Evolutionary conservation across 2,329 filamentous ascomycete genomes (phyloP), one percentile per base, ranked within the genome.

Genomic region (Fusarium setosum): DNA sequence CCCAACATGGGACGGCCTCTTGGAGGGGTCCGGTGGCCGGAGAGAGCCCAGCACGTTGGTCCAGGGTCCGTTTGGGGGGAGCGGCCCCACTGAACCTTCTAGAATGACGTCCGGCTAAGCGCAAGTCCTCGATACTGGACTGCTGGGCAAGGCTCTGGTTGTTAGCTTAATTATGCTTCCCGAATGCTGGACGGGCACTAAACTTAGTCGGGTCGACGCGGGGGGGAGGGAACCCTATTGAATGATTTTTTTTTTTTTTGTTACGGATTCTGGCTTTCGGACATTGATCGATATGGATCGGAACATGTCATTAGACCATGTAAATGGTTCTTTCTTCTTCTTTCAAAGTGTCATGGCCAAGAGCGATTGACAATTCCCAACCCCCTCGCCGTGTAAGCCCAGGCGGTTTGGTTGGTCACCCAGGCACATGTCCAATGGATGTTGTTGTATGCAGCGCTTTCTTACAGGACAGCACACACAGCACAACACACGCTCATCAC

Each of bases 41-140:
- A 42, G 17, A 31, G n/a, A 29, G 21, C 24, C 58, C 45, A 49
- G 49, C 63, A 47, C 12, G 29, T 24, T 44, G 50, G 50, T 17
- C 56, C 49, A 59, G 58, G 64, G 63, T 52, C 61, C 54, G n/a
- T 51, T 23, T 29, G 26, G 26, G 34, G 21, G 31, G 41, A 9
- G 31, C 44, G 37, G 73, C 71, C 76, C 79, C 79, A 81, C 78
- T 77, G 79, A 81, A 81, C 69, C 77, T 81, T 81, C 80, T 79
- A 80, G 80, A 81, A 81, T 71, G 71, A 56, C 67, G 53, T 69
- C 55, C 59, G 67, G 56, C 61, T 80, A 79, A 63, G 47, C 75
- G 75, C 77, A 81, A 72, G 50, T 48, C 73, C 75, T 68, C 78
- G 75, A 62, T 77, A 76, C 54, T 55, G 41, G 61, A 40, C 48